These are phyloP conservation scores for Hypoxylon sp. DNA, from an alignment of 2,329 filamentous ascomycete genomes.

Conservation along the genomic window DNA sequence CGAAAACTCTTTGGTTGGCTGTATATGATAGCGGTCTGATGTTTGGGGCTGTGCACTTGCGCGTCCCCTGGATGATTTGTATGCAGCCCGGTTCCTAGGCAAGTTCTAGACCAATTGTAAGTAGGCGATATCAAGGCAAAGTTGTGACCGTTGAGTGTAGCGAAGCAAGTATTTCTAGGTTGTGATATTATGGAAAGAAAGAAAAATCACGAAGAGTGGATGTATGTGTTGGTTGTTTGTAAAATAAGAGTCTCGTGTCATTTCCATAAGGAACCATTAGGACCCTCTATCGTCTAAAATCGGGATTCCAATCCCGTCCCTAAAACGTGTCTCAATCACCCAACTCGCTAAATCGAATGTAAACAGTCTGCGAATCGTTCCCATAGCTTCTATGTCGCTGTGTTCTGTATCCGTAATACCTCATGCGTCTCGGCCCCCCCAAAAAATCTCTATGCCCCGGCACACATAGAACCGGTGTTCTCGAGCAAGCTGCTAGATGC, in stretches of 20 bases:
- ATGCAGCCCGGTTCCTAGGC: neutral
- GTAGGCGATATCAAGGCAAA: neutral
- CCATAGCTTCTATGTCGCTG: neutral
- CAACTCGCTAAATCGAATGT: slow-evolving; percentile 6
- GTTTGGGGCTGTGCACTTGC: slow-evolving; percentile 24
- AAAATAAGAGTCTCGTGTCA: neutral
- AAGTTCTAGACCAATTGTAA: slow-evolving; percentile 1
- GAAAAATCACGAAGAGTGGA: slow-evolving; percentile 1
- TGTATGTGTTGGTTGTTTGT: neutral
- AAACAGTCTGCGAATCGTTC: slow-evolving; percentile 4
- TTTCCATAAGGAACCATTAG: slow-evolving; percentile 2
- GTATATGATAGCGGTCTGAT: slow-evolving; percentile 3
- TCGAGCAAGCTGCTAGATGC: slow-evolving; percentile 71
- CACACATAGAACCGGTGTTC: slow-evolving; percentile 54
- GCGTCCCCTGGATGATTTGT: slow-evolving; percentile 20
- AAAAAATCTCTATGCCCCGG: slow-evolving; percentile 20
- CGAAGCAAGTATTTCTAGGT: neutral
- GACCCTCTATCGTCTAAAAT: slow-evolving; percentile 10
- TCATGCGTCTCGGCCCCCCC: neutral
- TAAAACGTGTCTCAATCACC: slow-evolving; percentile 3
- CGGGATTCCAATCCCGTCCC: slow-evolving; percentile 6
- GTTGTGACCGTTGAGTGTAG: neutral
- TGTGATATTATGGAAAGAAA: neutral
- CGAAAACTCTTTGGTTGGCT: slow-evolving; percentile 2
- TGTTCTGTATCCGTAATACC: neutral